Base-by-base conservation (phyloP, 2,329 filamentous ascomycete genomes). In the Herpotrichia juniperi region DNA sequence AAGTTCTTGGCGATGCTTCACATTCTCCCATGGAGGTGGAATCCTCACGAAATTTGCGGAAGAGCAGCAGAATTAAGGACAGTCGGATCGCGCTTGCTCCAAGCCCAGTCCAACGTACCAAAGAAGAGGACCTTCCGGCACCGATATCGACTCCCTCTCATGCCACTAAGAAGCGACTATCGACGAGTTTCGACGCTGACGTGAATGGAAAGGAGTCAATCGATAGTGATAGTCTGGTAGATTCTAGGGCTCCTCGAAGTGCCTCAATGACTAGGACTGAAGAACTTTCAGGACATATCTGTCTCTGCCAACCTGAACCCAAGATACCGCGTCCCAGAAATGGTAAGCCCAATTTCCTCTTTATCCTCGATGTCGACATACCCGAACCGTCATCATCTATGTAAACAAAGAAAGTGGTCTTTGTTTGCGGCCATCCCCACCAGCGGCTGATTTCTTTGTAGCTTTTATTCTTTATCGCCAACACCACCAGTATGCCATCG, bases 391-490 rank as follows among this genome's bases (percentile, higher is more conserved):
- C 30, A 42, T 42, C 46, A n/a, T 43, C 25, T 46, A 44, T 35
- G n/a, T 24, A 48, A 55, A 71, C 63, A 72, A 69, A 71, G 66
- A 62, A 59, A 34, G 2, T 35, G 30, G 39, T 56, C 65, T 69
- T 69, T 73, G 63, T 71, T 63, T 55, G 58, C 56, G 48, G 51
- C 26, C 51, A 52, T 19, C 43, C 50, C 58, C 57, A 39, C 51
- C 56, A 61, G 51, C 51, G 51, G 53, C 63, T 71, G 53, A 69
- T 62, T n/a, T 59, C 61, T 72, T 68, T 71, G 72, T 73, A 99
- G 94, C 93, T 45, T 99, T 99, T 78, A 99, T 99, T 61, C 82
- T 99, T 64, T 99, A 96, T 78, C 91, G 94, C 32, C 93, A 97
- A 72, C 89, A 96, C 73, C 88, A 94, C 66, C 93, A 97, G 74